Base-by-base conservation (phyloP, 306 rosid genomes). In the Vigna hirtella region DNA sequence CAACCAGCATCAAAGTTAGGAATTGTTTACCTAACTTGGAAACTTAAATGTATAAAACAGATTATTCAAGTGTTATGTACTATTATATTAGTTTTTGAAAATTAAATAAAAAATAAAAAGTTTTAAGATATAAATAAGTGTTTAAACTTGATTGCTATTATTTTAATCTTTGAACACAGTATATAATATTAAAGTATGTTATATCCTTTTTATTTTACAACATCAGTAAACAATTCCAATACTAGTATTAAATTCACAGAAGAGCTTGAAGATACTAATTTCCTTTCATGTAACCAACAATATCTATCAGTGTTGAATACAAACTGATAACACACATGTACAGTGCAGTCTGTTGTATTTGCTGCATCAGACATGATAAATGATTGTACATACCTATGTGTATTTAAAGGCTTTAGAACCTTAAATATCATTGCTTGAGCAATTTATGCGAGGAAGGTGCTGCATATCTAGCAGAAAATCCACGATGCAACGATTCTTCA, bases 381-480 rank as follows among this genome's bases (percentile, higher is more conserved):
- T 30, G 34, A 30, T 18, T 63, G 28, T 30, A 65, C 3, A 36
- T 40, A 51, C 8, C 9, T 51, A 22, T 6, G 5, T 30, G 56
- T 1, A 36, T 40, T 28, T 13, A 18, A 40, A 22, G 2, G 56
- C 52, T 43, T 42, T 9, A 40, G 5, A 81, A 57, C 42, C 43
- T 40, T 56, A 42, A 42, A 9, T 9, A 26, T 78, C 77, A 59
- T 73, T 79, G 55, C 71, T 75, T 81, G 72, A 69, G 42, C 20
- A 89, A 73, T 59, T 78, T 89, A 61, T 30, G 17, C 16, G 87
- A 30, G 2, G 85, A 68, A 67, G 89, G 82, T 11, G 89, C 89
- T n/a, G 87, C 97, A 40, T 79, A 91, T 84, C 93, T 87, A 72
- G 97, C 92, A 1, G 92, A 93, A 79, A 91, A 91, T 1, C 91